Base-by-base conservation (phyloP, 495 filamentous ascomycete species). In the Hyaloscypha finlandica region DNA sequence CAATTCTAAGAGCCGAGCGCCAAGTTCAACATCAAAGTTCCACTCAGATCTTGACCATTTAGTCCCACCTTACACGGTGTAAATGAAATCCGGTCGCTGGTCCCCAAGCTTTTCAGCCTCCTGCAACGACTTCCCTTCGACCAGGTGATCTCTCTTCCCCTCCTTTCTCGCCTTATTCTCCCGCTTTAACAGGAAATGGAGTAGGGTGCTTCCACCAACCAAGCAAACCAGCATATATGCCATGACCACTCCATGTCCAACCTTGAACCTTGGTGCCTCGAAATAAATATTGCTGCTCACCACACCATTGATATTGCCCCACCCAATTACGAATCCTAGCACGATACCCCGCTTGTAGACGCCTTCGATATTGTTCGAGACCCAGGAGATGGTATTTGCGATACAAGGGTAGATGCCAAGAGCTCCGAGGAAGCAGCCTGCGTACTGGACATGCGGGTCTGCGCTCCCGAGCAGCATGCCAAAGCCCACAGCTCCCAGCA, bases 361-460 rank as follows among this genome's bases (percentile, higher is more conserved):
- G 22, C 94, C 94, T 78, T 97, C 94, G 30, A 86, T 86, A 68
- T 98, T 98, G 78, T 98, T 98, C 54, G 86, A 86, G 20, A 88
- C 77, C 94, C 94, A 98, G 29, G 88, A 87, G 67, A 98, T 92
- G 0, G 93, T 96, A 73, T 97, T 96, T 19, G 94, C 77, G 68
- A 97, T 92, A 75, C 86, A 89, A 0, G 94, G 94, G 72, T 97
- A 98, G 70, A 97, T 97, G 0, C 94, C 94, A 59, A 94, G 77
- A 0, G 94, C 94, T 8, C 88, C 93, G 1, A 98, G 81, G 78
- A 96, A 98, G 0, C 86, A 89, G 11, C 90, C 94, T 0, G 89
- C 91, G 73, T 97, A 98, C 64, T 90, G 87, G 5, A 91, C 85
- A 2, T 83, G 83, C 0, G 92, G 76, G 19, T 83, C 73, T 29